Conservation (phyloP, 257 asterid genomes). For the Fraxinus cuspidata region DNA sequence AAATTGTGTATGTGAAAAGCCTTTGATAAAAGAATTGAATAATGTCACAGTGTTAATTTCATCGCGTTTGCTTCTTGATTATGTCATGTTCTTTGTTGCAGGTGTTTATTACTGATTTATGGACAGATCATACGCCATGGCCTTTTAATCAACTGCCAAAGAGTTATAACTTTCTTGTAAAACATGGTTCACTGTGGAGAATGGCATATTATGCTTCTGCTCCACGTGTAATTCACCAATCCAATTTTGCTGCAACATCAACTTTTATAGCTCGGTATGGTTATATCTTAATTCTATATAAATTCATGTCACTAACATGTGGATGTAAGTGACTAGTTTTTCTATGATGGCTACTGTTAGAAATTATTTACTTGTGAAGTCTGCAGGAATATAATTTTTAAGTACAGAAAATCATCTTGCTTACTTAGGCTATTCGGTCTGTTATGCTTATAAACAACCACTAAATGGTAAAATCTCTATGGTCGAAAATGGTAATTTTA, state of each 20-base stretch:
- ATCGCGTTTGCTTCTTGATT: constrained; percentile 15
- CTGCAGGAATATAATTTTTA: background rate
- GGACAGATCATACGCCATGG: constrained; percentile 99
- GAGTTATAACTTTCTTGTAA: constrained; percentile 94
- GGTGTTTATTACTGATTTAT: constrained; percentile 89
- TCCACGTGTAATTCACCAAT: constrained; percentile 86
- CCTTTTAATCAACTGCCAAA: constrained; percentile 96
- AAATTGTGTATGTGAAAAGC: background rate
- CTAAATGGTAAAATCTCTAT: no score
- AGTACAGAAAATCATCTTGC: background rate
- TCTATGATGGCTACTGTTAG: background rate
- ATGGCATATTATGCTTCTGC: constrained; percentile 91
- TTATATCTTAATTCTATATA: constrained; percentile 11
- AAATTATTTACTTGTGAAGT: background rate
- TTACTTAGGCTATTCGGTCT: background rate
- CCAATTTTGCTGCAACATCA: constrained; percentile 97
- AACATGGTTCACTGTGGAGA: constrained; percentile 88
- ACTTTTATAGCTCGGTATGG: constrained; percentile 92
- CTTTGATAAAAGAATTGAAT: background rate
- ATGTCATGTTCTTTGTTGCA: constrained; percentile 32
- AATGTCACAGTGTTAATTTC: background rate
- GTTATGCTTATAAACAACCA: background rate
- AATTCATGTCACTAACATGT: background rate
- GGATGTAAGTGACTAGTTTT: background rate
- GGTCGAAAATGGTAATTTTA: no score